phyloP scores from a whole-genome alignment of 179 eudicot species.

The Drosera spatulata region DNA sequence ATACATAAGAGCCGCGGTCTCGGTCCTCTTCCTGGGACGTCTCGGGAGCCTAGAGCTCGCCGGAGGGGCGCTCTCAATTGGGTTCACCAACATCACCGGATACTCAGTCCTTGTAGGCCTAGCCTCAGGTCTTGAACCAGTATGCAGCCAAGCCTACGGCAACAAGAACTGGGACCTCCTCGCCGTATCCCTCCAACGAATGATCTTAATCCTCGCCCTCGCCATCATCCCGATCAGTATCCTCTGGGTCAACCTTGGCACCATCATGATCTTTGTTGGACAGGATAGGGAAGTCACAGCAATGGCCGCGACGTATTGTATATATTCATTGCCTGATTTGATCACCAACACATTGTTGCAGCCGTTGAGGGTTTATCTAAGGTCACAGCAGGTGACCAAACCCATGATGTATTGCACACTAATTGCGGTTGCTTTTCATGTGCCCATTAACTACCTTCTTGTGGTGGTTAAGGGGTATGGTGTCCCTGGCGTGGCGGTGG shows the following conservation, averaged over 20 bases:
- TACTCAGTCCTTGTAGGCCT: constrained; percentile 77
- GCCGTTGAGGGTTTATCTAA: constrained; percentile 62
- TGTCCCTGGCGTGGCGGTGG: constrained; percentile 72
- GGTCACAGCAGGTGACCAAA: constrained; percentile 80
- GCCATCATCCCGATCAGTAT: constrained; percentile 54
- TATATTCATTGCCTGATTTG: constrained; percentile 68
- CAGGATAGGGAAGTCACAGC: constrained; percentile 63
- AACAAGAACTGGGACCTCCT: constrained; percentile 45
- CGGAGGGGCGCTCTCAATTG: constrained; percentile 81
- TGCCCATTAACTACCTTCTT: constrained; percentile 52
- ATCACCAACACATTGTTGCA: constrained; percentile 58
- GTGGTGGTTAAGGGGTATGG: constrained; percentile 48
- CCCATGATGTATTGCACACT: constrained; percentile 82
- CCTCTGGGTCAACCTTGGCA: constrained; percentile 54
- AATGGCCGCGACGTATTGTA: constrained; percentile 67
- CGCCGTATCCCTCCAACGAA: constrained; percentile 41
- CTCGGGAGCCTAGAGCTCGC: constrained; percentile 83
- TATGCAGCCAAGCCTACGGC: constrained; percentile 67
- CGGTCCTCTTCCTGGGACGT: constrained; percentile 67
- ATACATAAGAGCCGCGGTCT: constrained; percentile 48
- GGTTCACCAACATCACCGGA: constrained; percentile 84
- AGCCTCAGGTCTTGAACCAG: constrained; percentile 75
- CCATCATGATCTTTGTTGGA: constrained; percentile 65
- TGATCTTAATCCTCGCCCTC: constrained; percentile 54
- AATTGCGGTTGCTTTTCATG: constrained; percentile 57